phyloP scores from a whole-genome alignment of 164 flowering plant genomes.

The Chimonanthus salicifolius region DNA sequence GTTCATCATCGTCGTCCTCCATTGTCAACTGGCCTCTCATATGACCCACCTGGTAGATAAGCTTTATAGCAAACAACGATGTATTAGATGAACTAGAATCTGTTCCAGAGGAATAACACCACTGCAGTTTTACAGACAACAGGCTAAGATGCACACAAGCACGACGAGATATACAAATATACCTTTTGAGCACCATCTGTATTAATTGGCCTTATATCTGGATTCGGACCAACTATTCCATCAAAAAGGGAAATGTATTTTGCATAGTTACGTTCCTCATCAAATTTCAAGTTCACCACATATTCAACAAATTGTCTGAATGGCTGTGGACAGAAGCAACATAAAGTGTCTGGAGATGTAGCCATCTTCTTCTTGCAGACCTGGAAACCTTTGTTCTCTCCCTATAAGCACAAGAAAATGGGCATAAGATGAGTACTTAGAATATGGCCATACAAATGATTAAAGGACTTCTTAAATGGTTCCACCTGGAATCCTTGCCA shows the following conservation, averaged over 20 bases:
- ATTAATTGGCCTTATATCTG: conserved; percentile 78
- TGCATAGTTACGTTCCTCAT: conserved; percentile 93
- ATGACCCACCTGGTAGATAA: conserved; percentile 85
- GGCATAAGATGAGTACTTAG: no score
- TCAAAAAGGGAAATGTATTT: conserved; percentile 88
- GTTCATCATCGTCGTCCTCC: conserved; percentile 84
- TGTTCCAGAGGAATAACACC: not conserved
- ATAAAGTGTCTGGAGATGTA: no score
- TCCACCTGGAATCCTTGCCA: conserved; percentile 88
- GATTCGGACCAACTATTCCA: conserved; percentile 84
- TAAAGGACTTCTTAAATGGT: not conserved
- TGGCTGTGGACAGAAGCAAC: conserved; percentile 83
- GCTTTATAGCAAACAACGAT: conserved; percentile 35
- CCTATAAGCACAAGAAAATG: no score
- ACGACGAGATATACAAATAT: not conserved
- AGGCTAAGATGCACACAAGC: not conserved
- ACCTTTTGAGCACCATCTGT: conserved; percentile 98
- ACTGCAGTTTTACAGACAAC: not conserved
- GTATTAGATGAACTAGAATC: conserved; percentile 11
- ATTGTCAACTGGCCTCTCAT: conserved; percentile 79
- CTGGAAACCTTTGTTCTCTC: no score
- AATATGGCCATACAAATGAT: not conserved
- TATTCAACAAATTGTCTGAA: conserved; percentile 76
- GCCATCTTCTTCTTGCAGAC: no score
- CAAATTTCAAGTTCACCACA: conserved; percentile 87